Base-by-base conservation (phyloP, 306 rosid species). In the Sphenostylis stenocarpa region DNA sequence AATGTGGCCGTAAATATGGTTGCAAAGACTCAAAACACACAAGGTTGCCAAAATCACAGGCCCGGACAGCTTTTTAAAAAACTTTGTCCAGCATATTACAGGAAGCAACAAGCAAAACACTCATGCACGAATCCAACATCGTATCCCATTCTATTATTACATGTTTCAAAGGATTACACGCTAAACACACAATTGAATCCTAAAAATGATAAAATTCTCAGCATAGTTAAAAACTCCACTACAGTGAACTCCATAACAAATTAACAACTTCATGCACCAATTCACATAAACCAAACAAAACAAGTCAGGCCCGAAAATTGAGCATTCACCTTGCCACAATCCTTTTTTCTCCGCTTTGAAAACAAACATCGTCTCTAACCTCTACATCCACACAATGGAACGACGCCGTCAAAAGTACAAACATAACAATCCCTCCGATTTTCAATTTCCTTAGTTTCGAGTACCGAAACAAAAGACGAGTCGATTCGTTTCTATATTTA, bases 51-150 rank as follows among this genome's bases (percentile, higher is more conserved):
- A 55, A 55, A 55, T 24, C 33, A 55, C n/a, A 24, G n/a, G 13
- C 61, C 2, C 7, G 0, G 3, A 23, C 61, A 3, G 0, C 9
- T 52, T 9, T 20, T 20, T n/a, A 0, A 49, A 51, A 53, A 9
- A 31, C 31, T 23, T 23, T 15, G 90, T 63, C 86, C 91, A 3
- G 87, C 82, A 86, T 81, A 87, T 81, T 90, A 86, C 49, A 91
- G 78, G 83, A 94, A 91, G 80, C 97, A 94, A 49, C 87, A 90
- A 62, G 91, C 97, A 87, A 68, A 87, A 77, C 98, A 90, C 75
- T 87, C 96, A 74, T 91, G 91, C 89, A 91, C 93, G 70, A 91
- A 90, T 36, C 96, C 97, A 83, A 88, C 87, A 87, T 90, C 39
- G 15, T 15, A 58, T 58, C 19, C 6, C 4, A 28, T 28, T 1